Conservation (phyloP, 1,284 basidiomycete species). For the Xanthoconium separans region DNA sequence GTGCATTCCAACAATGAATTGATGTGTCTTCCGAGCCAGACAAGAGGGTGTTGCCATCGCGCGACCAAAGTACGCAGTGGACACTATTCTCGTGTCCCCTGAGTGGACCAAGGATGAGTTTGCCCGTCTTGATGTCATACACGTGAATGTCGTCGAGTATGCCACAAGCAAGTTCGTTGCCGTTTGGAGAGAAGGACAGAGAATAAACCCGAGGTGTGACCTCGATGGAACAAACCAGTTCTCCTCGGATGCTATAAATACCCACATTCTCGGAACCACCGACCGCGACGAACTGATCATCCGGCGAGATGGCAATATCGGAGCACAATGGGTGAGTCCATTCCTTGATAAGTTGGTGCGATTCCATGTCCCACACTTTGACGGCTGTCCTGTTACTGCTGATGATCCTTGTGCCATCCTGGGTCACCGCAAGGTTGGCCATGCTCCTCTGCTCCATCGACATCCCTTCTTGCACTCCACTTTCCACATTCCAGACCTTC, state of each 20-base stretch:
- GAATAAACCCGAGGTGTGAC: background rate
- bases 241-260: background rate
- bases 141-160: no score
- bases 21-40: background rate
- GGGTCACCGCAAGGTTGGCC: background rate
- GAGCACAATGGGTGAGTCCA: background rate
- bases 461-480: background rate
- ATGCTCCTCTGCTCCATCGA: background rate
- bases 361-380: background rate
- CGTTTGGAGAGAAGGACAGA: background rate
- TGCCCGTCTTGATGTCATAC: background rate
- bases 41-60: conserved; percentile 7
- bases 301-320: background rate
- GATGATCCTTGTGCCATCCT: background rate
- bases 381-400: background rate
- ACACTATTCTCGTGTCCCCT: background rate
- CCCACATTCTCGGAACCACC: background rate
- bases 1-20: conserved; percentile 12
- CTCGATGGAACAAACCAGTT: background rate
- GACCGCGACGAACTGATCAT: no score
- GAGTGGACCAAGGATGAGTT: background rate
- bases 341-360: background rate
- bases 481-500: background rate
- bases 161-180: background rate
- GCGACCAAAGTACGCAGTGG: conserved; percentile 12